A percentile compares a stretch with the other conserved stretches of the same genome.
Conservation (phyloP, 352 stramenopile genomes). For the Pythium aristosporum region DNA sequence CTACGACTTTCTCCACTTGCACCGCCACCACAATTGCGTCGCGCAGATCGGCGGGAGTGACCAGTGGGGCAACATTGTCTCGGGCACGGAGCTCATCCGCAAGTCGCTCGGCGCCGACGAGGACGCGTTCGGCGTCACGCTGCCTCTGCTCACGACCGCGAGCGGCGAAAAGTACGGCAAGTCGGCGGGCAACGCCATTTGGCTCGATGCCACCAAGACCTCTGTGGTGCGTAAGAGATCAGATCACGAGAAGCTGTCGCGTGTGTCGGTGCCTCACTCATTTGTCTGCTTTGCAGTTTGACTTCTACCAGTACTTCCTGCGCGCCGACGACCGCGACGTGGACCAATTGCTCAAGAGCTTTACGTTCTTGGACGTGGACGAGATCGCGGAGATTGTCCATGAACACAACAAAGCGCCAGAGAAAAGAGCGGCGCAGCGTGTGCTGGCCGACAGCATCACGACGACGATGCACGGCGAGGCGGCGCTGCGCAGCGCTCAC, state of each 20-base stretch:
- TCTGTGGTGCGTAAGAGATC: slow-evolving; percentile 86
- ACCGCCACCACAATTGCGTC: slow-evolving; percentile 86
- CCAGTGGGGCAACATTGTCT: slow-evolving; percentile 99
- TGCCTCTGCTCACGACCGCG: slow-evolving; percentile 96
- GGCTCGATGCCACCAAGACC: slow-evolving; percentile 95
- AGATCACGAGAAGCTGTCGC: not conserved
- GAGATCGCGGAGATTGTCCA: slow-evolving; percentile 90
- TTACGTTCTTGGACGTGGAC: slow-evolving; percentile 95
- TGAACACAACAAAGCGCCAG: slow-evolving; percentile 71
- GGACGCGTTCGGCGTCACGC: slow-evolving; percentile 94
- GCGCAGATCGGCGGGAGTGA: slow-evolving; percentile 98
- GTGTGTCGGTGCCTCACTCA: not conserved
- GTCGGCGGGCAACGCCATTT: slow-evolving; percentile 97
- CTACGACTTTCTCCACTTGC: slow-evolving; percentile 98
- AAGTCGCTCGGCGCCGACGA: slow-evolving; percentile 63
- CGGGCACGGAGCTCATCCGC: slow-evolving; percentile 95
- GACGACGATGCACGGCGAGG: slow-evolving; percentile 91
- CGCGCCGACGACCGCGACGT: slow-evolving; percentile 91
- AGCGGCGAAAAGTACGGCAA: slow-evolving; percentile 99
- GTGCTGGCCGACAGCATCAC: slow-evolving; percentile 85
- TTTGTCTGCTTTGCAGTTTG: slow-evolving; percentile 53
- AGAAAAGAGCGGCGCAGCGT: slow-evolving; percentile 76
- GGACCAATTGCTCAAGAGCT: slow-evolving; percentile 95
- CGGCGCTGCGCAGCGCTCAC: slow-evolving; percentile 68
- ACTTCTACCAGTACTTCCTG: slow-evolving; percentile 94